Conservation (phyloP, 805 yeast species). For the Metschnikowia lochheadii region DNA sequence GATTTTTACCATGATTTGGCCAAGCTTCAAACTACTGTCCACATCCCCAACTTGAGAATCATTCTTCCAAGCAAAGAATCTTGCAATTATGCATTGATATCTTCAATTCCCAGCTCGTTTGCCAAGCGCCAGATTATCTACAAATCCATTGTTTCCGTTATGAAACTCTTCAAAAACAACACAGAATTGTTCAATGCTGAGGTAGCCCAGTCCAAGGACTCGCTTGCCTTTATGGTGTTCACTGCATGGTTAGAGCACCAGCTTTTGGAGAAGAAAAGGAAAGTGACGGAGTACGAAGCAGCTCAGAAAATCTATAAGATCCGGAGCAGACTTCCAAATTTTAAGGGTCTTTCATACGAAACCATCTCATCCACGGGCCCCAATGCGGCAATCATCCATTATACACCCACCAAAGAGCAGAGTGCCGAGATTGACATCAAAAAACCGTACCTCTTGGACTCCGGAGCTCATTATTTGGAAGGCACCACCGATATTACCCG, state of each 20-base stretch:
- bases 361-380: conserved; percentile 75
- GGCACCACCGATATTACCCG: conserved; percentile 97
- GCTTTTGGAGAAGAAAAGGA: conserved; percentile 36
- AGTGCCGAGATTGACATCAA: conserved; percentile 60
- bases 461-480: conserved; percentile 88
- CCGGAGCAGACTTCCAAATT: conserved; percentile 51
- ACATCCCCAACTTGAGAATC: conserved; percentile 16
- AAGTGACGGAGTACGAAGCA: conserved; percentile 61
- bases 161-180: conserved; percentile 73
- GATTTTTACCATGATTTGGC: conserved; percentile 56
- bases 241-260: conserved; percentile 77
- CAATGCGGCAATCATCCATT: conserved; percentile 73
- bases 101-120: conserved; percentile 27
- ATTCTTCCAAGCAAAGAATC: conserved; percentile 30
- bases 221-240: conserved; percentile 67
- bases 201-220: conserved; percentile 79
- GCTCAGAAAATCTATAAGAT: conserved; percentile 55
- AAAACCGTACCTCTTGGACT: conserved; percentile 73
- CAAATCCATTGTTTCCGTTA: conserved; percentile 35
- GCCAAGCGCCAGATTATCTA: conserved; percentile 22
- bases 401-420: conserved; percentile 59
- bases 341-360: conserved; percentile 67
- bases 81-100: conserved; percentile 30
- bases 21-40: conserved; percentile 19
- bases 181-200: conserved; percentile 70